Evolutionary conservation across 176 grass and related monocot genomes (phyloP).

Genomic region (Eleusine indica): DNA sequence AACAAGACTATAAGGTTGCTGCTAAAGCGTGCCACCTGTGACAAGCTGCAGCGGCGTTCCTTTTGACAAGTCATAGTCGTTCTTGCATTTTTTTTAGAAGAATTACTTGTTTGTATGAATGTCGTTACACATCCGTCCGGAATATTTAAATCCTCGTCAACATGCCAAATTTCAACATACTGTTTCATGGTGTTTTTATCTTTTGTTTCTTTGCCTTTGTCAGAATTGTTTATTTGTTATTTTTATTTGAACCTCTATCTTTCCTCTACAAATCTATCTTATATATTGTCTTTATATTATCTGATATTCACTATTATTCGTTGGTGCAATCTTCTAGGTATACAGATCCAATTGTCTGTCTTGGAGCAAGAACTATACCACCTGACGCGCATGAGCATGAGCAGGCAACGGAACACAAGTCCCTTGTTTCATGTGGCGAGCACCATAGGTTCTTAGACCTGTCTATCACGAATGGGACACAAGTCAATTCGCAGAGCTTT

Average conservation of each 20-base stretch:
- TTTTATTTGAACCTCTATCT: not conserved
- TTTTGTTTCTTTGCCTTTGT: too few relatives aligned
- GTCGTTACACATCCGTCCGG: too few relatives aligned
- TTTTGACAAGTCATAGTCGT: not conserved
- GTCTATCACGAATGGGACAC: constrained; percentile 41
- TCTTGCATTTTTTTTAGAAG: not conserved
- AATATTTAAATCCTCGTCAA: too few relatives aligned
- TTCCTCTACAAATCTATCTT: not conserved
- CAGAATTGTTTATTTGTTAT: too few relatives aligned
- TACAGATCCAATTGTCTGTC: constrained; percentile 42
- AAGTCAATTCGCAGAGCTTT: not conserved
- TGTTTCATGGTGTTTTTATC: too few relatives aligned
- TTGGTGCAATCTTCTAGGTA: constrained; percentile 39
- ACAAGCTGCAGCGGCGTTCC: not conserved
- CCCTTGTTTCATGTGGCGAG: constrained; percentile 42
- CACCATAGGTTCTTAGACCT: constrained; percentile 44
- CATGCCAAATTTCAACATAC: too few relatives aligned
- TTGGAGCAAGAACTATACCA: constrained; percentile 48
- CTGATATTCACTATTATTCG: constrained; percentile 23
- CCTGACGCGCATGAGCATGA: constrained; percentile 26
- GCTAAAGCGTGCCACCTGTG: not conserved
- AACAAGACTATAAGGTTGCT: not conserved
- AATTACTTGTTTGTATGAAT: too few relatives aligned
- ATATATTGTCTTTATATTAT: not conserved
- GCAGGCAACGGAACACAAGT: constrained; percentile 43